Conservation (phyloP, 441 rosid genomes). For the Croton setiger region DNA sequence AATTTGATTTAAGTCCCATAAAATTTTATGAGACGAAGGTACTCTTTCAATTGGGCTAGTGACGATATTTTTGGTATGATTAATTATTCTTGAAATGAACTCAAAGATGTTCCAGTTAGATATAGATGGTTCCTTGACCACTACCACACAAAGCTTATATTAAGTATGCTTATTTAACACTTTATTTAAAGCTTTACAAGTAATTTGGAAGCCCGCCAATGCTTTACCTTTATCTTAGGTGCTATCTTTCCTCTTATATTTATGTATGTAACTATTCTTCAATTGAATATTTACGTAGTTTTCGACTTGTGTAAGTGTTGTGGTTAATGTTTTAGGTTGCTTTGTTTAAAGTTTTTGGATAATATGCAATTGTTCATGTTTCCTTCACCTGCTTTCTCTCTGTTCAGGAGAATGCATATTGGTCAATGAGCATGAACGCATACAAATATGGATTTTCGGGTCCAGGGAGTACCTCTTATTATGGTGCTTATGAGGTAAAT, state of each 20-base stretch:
- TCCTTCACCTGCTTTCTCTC: background rate
- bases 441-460: conserved; percentile 76
- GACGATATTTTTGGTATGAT: background rate
- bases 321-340: background rate
- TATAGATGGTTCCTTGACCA: background rate
- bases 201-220: background rate
- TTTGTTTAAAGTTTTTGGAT: background rate
- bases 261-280: background rate
- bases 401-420: conserved; percentile 61
- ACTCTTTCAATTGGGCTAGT: background rate
- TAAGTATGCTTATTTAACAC: background rate
- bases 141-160: background rate
- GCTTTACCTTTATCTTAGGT: background rate
- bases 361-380: background rate
- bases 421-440: conserved; percentile 70
- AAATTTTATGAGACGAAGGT: background rate
- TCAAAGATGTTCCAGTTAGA: background rate
- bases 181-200: background rate
- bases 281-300: background rate
- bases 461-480: conserved; percentile 53
- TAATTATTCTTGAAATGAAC: background rate
- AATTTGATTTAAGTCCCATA: background rate
- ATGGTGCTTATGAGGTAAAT: conserved; percentile 51
- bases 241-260: background rate
- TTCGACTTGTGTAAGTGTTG: background rate